Percentiles rank a stretch among this genome's conserved stretches.
These are phyloP conservation scores for Sporothrix pseudoabietina DNA, from an alignment of 2,329 filamentous ascomycete genomes.

Conservation along the genomic window DNA sequence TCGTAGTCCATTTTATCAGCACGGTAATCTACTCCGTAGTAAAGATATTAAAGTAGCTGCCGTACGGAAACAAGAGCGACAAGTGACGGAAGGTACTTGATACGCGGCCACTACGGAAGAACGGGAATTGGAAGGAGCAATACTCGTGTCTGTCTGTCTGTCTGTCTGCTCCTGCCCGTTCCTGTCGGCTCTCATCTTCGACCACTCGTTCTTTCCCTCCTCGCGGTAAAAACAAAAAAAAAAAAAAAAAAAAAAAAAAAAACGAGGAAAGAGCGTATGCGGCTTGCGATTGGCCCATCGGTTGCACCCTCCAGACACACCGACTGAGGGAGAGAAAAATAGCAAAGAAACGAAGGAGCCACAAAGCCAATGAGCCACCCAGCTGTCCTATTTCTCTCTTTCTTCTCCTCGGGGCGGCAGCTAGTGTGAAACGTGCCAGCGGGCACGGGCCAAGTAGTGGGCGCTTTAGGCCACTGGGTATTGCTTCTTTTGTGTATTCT, in stretches of 20 bases:
- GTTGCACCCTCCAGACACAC: constrained; percentile 3
- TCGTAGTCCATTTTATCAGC: background rate
- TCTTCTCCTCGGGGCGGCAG: constrained; percentile 15
- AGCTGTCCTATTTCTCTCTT: background rate
- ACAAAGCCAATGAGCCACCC: background rate
- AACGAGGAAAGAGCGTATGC: background rate
- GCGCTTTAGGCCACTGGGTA: background rate
- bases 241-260: too few relatives aligned
- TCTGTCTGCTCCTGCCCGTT: too few relatives aligned
- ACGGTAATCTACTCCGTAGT: background rate
- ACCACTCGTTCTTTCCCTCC: background rate
- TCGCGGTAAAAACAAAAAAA: constrained; percentile 7
- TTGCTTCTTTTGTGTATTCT: background rate
- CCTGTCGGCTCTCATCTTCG: background rate
- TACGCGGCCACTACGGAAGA: constrained; percentile 31
- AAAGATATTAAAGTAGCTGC: background rate
- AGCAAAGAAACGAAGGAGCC: background rate
- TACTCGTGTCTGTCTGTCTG: background rate
- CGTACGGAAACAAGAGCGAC: constrained; percentile 14
- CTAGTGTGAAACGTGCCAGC: constrained; percentile 34
- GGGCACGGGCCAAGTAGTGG: constrained; percentile 26
- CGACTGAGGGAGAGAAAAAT: background rate
- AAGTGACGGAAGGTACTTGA: background rate
- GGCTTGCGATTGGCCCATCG: constrained; percentile 13
- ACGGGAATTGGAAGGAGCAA: constrained; percentile 28